Conservation (phyloP, 2,329 filamentous ascomycete species). For the Diaporthe humulicola region DNA sequence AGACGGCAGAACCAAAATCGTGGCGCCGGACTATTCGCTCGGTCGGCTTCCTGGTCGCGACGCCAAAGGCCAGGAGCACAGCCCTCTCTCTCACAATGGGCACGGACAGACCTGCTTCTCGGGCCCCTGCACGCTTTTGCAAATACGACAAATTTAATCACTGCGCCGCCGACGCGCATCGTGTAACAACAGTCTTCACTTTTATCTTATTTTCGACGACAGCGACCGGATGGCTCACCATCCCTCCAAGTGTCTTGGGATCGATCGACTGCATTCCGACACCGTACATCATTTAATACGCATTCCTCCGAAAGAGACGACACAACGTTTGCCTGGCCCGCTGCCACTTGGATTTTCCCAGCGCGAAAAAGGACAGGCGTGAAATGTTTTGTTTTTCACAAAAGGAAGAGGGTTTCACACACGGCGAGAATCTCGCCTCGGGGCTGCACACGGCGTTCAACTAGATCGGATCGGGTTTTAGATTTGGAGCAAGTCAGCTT, state of each 20-base stretch:
- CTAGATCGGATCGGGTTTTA: conserved; percentile 42
- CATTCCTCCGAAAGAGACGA: conserved; percentile 45
- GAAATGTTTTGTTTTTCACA: conserved; percentile 24
- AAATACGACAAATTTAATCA: conserved; percentile 38
- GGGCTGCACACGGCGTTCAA: conserved; percentile 53
- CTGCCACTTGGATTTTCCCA: conserved; percentile 45
- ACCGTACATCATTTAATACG: conserved; percentile 50
- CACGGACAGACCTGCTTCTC: conserved; percentile 33
- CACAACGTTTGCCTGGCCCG: conserved; percentile 49
- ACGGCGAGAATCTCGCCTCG: conserved; percentile 46
- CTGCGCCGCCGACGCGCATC: conserved; percentile 37
- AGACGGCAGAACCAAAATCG: conserved; percentile 31
- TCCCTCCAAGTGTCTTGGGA: conserved; percentile 35
- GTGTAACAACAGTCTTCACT: conserved; percentile 38
- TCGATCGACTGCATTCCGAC: conserved; percentile 45
- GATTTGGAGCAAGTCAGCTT: conserved; percentile 40
- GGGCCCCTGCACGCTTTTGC: conserved; percentile 31
- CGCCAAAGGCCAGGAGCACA: conserved; percentile 32
- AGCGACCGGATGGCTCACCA: conserved; percentile 24
- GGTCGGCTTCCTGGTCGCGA: conserved; percentile 25
- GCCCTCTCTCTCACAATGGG: conserved; percentile 5
- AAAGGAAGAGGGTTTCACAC: conserved; percentile 39
- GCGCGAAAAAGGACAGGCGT: conserved; percentile 36
- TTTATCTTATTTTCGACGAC: conserved; percentile 20
- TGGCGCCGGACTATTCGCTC: conserved; percentile 34